Conservation (phyloP, 2,329 filamentous ascomycete species). For the Fusarium sp. region DNA sequence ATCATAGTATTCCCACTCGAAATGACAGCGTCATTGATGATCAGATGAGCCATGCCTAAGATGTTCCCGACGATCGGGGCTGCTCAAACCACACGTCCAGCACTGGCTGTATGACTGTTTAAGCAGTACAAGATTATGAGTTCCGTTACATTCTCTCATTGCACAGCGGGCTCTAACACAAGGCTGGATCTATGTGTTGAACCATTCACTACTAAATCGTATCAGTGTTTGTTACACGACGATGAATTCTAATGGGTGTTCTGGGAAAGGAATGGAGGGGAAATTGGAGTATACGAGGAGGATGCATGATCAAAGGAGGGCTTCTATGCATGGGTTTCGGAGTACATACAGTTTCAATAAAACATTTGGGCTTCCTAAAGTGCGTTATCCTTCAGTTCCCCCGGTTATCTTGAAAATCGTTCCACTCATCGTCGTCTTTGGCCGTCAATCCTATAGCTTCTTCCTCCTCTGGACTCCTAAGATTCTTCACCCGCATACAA, state of each 20-base stretch:
- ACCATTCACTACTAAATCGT: slow-evolving; percentile 21
- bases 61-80: background rate
- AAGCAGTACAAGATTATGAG: slow-evolving; percentile 15
- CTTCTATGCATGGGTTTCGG: slow-evolving; percentile 16
- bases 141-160: slow-evolving; percentile 13
- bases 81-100: slow-evolving; percentile 7
- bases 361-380: background rate
- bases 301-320: slow-evolving; percentile 17
- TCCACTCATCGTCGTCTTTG: slow-evolving; percentile 19
- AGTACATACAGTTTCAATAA: slow-evolving; percentile 21
- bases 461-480: slow-evolving; percentile 23
- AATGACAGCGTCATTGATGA: slow-evolving; percentile 43
- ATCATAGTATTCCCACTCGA: slow-evolving; percentile 20
- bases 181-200: slow-evolving; percentile 25
- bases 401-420: slow-evolving; percentile 24
- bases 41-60: slow-evolving; percentile 29
- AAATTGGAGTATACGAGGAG: slow-evolving; percentile 1
- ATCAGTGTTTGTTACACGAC: slow-evolving; percentile 30
- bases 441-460: slow-evolving; percentile 14
- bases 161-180: slow-evolving; percentile 11
- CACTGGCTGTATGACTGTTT: slow-evolving; percentile 11
- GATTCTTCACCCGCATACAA: slow-evolving; percentile 24
- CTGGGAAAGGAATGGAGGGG: background rate
- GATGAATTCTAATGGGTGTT: background rate
- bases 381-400: slow-evolving; percentile 3